Conservation (phyloP, 768 basidiomycete species). For the Suillus spraguei region DNA sequence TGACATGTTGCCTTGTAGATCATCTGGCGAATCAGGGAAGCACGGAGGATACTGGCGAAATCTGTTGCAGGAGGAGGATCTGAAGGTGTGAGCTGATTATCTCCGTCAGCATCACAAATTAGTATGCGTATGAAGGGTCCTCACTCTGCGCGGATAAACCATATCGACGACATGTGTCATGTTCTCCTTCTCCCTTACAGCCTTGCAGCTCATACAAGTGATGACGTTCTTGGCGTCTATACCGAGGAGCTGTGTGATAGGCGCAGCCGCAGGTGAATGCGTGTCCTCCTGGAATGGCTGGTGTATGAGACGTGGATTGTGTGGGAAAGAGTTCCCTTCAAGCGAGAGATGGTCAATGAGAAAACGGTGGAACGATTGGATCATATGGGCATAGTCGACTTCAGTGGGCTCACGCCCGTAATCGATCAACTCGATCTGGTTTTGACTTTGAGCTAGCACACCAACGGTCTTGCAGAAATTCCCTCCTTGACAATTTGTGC, state of each 20-base stretch:
- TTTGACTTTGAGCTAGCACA: conserved; percentile 85
- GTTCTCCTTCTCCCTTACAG: conserved; percentile 71
- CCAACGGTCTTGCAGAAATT: conserved; percentile 97
- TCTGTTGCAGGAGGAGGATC: conserved; percentile 44
- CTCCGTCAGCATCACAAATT: conserved; percentile 8
- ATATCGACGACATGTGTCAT: conserved; percentile 86
- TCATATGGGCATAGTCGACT: conserved; percentile 83
- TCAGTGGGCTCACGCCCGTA: conserved; percentile 76
- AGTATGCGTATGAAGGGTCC: conserved; percentile 15
- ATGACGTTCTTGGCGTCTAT: conserved; percentile 77
- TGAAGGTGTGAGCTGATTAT: conserved; percentile 35
- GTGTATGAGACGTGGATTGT: conserved; percentile 56
- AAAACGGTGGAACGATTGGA: conserved; percentile 95
- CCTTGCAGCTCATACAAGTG: conserved; percentile 75
- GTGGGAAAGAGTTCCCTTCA: conserved; percentile 67
- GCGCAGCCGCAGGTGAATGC: conserved; percentile 53
- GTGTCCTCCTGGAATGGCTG: conserved; percentile 27
- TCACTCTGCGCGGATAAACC: conserved; percentile 82
- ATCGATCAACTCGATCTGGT: conserved; percentile 88
- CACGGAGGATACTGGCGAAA: conserved; percentile 69
- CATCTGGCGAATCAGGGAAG: conserved; percentile 79
- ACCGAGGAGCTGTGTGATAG: conserved; percentile 85
- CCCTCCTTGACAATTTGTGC: conserved; percentile 93
- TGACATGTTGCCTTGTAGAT: conserved; percentile 87
- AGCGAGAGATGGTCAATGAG: conserved; percentile 81